Percentiles rank a stretch among this genome's conserved stretches.
These are phyloP conservation scores for Nicotiana tabacum DNA, from an alignment of 257 asterid species.

Conservation along the genomic window DNA sequence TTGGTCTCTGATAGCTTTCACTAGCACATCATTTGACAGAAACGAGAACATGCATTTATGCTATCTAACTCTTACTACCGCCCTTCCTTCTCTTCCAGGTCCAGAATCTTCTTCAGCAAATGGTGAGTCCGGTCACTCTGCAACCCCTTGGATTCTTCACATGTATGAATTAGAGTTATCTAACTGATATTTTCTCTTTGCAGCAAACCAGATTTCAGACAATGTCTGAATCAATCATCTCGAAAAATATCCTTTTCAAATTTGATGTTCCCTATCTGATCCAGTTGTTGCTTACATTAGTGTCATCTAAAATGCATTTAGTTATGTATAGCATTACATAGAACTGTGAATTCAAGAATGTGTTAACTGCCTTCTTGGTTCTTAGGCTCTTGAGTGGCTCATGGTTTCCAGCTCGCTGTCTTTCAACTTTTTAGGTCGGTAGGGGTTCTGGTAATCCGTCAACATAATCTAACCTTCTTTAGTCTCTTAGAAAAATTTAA, in stretches of 20 bases:
- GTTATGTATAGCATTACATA: background rate
- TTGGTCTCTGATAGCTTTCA: background rate
- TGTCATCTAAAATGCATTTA: background rate
- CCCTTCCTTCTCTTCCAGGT: slow-evolving; percentile 38
- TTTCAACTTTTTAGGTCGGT: background rate
- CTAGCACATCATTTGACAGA: background rate
- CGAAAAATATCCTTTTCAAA: slow-evolving; percentile 70
- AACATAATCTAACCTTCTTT: background rate
- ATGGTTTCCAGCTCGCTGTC: background rate
- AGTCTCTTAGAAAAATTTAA: background rate
- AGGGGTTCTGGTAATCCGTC: background rate
- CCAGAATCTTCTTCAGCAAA: slow-evolving; percentile 83
- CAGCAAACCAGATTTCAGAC: slow-evolving; percentile 93
- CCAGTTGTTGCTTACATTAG: background rate
- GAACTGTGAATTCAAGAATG: background rate
- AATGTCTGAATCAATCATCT: slow-evolving; percentile 84
- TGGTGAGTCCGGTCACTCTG: slow-evolving; percentile 45
- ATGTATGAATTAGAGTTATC: background rate
- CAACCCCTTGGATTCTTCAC: background rate
- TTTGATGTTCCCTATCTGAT: background rate
- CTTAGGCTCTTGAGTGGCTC: background rate
- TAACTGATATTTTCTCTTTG: slow-evolving; percentile 16
- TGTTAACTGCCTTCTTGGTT: background rate
- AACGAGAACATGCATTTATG: background rate
- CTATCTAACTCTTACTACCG: background rate